Evolutionary conservation across 2,329 filamentous ascomycete species (phyloP).

Genomic region (Paracamarosporium sp.): DNA sequence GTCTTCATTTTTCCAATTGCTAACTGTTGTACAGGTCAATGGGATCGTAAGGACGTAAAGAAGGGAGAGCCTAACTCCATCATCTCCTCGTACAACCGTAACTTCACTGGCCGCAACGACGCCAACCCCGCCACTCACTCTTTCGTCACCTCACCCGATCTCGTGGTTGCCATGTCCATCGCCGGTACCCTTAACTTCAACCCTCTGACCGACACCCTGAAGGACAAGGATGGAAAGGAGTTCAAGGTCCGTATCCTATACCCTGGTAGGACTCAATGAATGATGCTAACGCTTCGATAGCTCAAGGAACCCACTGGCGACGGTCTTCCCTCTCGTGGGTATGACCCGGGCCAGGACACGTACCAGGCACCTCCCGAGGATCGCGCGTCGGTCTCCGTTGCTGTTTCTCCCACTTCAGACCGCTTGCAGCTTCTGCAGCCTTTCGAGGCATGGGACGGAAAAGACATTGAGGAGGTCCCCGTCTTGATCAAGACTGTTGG

Average conservation of each 20-base stretch:
- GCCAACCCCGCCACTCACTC: conserved; percentile 94
- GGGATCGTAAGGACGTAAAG: conserved; percentile 91
- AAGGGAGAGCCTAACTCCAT: conserved; percentile 97
- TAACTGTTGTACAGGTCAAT: conserved; percentile 63
- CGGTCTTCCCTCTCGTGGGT: conserved; percentile 80
- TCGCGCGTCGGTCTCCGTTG: conserved; percentile 74
- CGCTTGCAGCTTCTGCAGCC: conserved; percentile 91
- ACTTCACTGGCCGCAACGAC: conserved; percentile 98
- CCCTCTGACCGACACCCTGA: conserved; percentile 88
- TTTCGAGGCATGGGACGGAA: conserved; percentile 89
- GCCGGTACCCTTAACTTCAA: conserved; percentile 92
- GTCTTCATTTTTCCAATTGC: background rate
- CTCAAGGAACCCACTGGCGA: conserved; percentile 80
- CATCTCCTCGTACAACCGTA: conserved; percentile 98
- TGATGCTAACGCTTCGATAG: conserved; percentile 18
- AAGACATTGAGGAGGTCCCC: conserved; percentile 82
- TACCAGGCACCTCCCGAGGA: conserved; percentile 94
- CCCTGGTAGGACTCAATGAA: background rate
- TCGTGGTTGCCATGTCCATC: conserved; percentile 85
- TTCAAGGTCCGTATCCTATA: conserved; percentile 62
- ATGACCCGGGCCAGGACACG: conserved; percentile 89
- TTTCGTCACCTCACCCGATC: conserved; percentile 89
- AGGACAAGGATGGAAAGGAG: conserved; percentile 95
- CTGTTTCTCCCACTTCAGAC: conserved; percentile 87
- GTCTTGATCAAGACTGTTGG: conserved; percentile 96